Evolutionary conservation across 495 filamentous ascomycete species (phyloP), one percentile per base, ranked within the genome.

Genomic region (Penicillium parvum): DNA sequence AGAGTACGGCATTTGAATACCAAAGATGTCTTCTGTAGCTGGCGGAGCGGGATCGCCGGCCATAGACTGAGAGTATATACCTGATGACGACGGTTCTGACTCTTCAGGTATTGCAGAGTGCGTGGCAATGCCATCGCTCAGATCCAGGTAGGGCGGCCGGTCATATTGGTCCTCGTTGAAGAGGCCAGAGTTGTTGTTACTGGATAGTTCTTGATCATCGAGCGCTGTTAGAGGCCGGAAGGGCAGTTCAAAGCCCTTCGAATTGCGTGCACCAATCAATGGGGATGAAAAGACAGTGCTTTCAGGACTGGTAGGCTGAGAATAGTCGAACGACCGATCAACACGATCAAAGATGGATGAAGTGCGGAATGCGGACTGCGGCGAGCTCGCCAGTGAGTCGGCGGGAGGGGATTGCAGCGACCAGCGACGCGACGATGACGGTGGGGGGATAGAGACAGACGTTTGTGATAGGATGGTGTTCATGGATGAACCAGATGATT

Each of bases 321-420:
- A 89, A 50, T 71, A 78, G 35, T 81, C 77, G 15, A 68, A 58
- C 7, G 61, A 63, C 32, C 75, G 68, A 41, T 81, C 74, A 15
- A 71, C 60, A 5, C 79, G 72, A 52, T 96, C 90, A 53, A 95
- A 96, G 32, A 96, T 67, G 0, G 79, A 84, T 6, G 87, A 85
- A 15, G 80, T 80, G 10, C 82, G 77, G 55, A 81, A 83, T 11
- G 74, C 80, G 2, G 88, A 91, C 17, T 75, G 75, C 3, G 91
- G 90, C 2, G 90, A 95, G 55, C 80, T 89, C 3, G 89, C 81
- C n/a, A 82, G 66, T 0, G 90, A 91, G 7, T 87, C 88, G 0
- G 74, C 53, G 3, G 75, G 67, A n/a, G 83, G 78, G 6, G 84
- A 83, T 33, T 84, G 75, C 8, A 77, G 55, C 0, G 87, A 88